Percentiles rank a stretch among this genome's conserved stretches.
These are phyloP conservation scores for Penicillium paradoxum DNA, from an alignment of 495 filamentous ascomycete species.

Conservation along the genomic window DNA sequence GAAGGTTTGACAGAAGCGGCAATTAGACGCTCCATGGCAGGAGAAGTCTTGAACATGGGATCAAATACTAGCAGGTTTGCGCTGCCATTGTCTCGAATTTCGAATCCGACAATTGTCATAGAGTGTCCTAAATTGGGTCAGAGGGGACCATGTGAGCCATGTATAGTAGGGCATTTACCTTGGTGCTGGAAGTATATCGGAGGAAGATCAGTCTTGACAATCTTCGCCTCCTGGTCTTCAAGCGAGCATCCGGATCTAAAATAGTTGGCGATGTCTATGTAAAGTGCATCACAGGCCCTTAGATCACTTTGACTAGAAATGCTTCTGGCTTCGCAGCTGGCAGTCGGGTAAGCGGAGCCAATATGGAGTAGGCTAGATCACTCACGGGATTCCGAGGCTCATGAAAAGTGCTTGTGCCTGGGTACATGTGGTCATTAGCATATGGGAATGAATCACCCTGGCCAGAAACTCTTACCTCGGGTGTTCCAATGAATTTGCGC, in stretches of 20 bases:
- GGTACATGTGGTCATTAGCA: slow-evolving; percentile 11
- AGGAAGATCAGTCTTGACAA: slow-evolving; percentile 63
- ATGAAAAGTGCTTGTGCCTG: slow-evolving; percentile 79
- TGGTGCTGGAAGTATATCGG: slow-evolving; percentile 90
- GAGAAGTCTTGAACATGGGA: slow-evolving; percentile 72
- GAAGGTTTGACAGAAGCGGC: slow-evolving; percentile 38
- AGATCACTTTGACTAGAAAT: slow-evolving; percentile 36
- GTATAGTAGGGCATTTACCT: slow-evolving; percentile 36
- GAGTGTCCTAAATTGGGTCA: slow-evolving; percentile 62
- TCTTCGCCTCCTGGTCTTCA: slow-evolving; percentile 37
- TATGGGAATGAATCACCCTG: background rate
- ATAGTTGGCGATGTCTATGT: slow-evolving; percentile 66
- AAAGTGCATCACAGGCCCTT: slow-evolving; percentile 52
- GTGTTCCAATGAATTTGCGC: slow-evolving; percentile 92
- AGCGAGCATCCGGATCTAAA: slow-evolving; percentile 51
- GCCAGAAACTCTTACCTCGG: slow-evolving; percentile 56
- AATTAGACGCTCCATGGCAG: slow-evolving; percentile 53
- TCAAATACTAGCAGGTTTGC: slow-evolving; percentile 83
- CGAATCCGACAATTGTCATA: slow-evolving; percentile 85
- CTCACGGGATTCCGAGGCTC: slow-evolving; percentile 61
- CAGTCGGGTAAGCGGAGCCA: background rate
- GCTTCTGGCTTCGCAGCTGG: slow-evolving; percentile 50
- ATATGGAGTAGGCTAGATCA: slow-evolving; percentile 2
- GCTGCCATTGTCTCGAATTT: slow-evolving; percentile 58
- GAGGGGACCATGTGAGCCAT: background rate